Evolutionary conservation across 2,329 filamentous ascomycete species (phyloP).

Genomic region (Zelopaecilomyces penicillatus): DNA sequence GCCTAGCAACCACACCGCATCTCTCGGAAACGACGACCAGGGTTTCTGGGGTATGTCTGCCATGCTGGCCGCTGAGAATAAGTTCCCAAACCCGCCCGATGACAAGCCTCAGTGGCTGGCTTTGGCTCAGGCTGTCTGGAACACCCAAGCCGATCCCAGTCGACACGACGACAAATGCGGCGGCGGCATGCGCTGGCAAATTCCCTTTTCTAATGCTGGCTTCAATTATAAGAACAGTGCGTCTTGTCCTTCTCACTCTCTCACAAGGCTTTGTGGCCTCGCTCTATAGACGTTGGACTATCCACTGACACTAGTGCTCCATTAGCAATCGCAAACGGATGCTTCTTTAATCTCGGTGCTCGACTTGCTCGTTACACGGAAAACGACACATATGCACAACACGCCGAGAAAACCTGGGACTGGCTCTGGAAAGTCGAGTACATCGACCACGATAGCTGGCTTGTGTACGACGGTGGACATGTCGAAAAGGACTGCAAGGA

Average conservation of each 20-base stretch:
- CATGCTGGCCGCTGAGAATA: slow-evolving; percentile 57
- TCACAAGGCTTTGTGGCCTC: not conserved
- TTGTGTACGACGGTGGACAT: slow-evolving; percentile 57
- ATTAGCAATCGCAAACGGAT: slow-evolving; percentile 50
- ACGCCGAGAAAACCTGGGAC: slow-evolving; percentile 54
- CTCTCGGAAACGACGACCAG: slow-evolving; percentile 62
- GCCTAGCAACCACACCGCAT: slow-evolving; percentile 50
- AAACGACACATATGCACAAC: slow-evolving; percentile 56
- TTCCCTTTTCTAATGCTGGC: slow-evolving; percentile 63
- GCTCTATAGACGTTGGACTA: not conserved
- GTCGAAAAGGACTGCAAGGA: slow-evolving; percentile 50
- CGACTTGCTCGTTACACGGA: slow-evolving; percentile 63
- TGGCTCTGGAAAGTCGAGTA: slow-evolving; percentile 49
- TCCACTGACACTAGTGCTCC: slow-evolving; percentile 1
- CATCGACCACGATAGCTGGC: slow-evolving; percentile 51
- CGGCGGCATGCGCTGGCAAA: slow-evolving; percentile 71
- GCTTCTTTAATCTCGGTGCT: slow-evolving; percentile 57
- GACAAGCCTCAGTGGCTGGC: slow-evolving; percentile 52
- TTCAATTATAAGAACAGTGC: slow-evolving; percentile 66
- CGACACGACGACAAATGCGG: slow-evolving; percentile 58
- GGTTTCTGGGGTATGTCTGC: slow-evolving; percentile 62
- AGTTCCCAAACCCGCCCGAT: slow-evolving; percentile 49
- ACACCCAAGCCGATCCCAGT: slow-evolving; percentile 48
- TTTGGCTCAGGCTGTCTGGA: slow-evolving; percentile 62
- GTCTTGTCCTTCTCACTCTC: slow-evolving; percentile 8